phyloP scores from a whole-genome alignment of 805 yeast genomes.

The Isabelozyma gotoi region DNA sequence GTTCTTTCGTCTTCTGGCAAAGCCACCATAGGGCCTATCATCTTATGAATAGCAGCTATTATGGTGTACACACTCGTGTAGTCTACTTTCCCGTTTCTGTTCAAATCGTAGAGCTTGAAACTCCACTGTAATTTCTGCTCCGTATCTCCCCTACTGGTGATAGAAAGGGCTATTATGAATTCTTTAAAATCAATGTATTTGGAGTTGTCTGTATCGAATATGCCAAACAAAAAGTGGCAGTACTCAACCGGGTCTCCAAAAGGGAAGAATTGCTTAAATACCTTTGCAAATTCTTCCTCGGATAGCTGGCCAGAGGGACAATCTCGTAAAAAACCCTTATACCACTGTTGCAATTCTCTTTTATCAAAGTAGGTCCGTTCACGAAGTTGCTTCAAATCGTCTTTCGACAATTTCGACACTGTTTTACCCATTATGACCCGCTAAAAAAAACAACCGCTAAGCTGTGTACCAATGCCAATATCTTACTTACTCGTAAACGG shows the following conservation, averaged over 20 bases:
- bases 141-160: conserved; percentile 80
- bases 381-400: conserved; percentile 79
- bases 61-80: conserved; percentile 80
- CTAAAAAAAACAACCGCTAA: too few species aligned
- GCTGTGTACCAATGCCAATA: too few species aligned
- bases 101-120: conserved; percentile 81
- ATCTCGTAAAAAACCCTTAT: conserved; percentile 91
- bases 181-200: conserved; percentile 90
- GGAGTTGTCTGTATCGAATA: conserved; percentile 78
- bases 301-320: conserved; percentile 89
- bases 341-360: conserved; percentile 97
- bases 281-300: conserved; percentile 83
- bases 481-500: too few species aligned
- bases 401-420: conserved; percentile 87
- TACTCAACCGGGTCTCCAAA: conserved; percentile 96
- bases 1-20: conserved; percentile 87
- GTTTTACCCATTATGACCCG: conserved; percentile 99
- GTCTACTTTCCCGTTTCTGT: conserved; percentile 71
- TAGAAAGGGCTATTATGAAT: conserved; percentile 82
- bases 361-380: conserved; percentile 89
- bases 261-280: conserved; percentile 95
- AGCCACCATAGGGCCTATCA: conserved; percentile 94
- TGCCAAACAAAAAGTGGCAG: conserved; percentile 83
- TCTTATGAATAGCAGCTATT: conserved; percentile 81
- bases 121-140: conserved; percentile 91